These are phyloP conservation scores for Fraxinus excelsior DNA, from an alignment of 257 asterid genomes.

Conservation along the genomic window DNA sequence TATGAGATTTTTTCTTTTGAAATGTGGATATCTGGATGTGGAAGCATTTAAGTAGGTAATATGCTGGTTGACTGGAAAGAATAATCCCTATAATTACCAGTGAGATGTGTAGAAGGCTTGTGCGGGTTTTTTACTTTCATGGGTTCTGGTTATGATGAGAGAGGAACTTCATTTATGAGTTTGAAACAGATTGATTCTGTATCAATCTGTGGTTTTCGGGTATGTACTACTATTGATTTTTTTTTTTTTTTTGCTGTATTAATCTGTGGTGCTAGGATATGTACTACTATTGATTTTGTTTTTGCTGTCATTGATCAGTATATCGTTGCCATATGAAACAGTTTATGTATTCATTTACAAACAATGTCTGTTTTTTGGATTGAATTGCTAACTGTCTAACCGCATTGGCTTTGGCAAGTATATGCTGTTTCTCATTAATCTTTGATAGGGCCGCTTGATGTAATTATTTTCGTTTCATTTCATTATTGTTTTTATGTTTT, in stretches of 20 bases:
- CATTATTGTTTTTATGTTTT: not conserved
- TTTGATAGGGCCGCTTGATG: not conserved
- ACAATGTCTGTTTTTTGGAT: not conserved
- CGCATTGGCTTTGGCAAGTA: not conserved
- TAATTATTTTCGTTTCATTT: not conserved
- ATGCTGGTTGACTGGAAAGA: not conserved
- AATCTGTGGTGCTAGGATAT: too few species aligned
- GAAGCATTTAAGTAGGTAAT: not conserved
- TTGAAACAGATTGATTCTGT: not conserved
- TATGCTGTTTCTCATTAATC: not conserved
- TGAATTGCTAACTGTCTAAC: not conserved
- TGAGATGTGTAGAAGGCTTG: not conserved
- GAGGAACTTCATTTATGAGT: not conserved
- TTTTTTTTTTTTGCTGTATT: too few species aligned
- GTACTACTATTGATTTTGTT: not conserved
- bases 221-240: not conserved
- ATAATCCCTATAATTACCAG: not conserved
- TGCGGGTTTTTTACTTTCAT: not conserved
- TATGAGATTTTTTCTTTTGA: not conserved
- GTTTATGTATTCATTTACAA: not conserved
- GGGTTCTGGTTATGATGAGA: not conserved
- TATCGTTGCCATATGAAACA: not conserved
- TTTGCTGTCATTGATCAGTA: not conserved
- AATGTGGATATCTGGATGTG: not conserved
- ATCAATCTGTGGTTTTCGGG: not conserved